A percentile compares a stretch with the other conserved stretches of the same genome.
Evolutionary conservation across 345 rosid genomes (phyloP).

Genomic region (Eucalyptus regnans): DNA sequence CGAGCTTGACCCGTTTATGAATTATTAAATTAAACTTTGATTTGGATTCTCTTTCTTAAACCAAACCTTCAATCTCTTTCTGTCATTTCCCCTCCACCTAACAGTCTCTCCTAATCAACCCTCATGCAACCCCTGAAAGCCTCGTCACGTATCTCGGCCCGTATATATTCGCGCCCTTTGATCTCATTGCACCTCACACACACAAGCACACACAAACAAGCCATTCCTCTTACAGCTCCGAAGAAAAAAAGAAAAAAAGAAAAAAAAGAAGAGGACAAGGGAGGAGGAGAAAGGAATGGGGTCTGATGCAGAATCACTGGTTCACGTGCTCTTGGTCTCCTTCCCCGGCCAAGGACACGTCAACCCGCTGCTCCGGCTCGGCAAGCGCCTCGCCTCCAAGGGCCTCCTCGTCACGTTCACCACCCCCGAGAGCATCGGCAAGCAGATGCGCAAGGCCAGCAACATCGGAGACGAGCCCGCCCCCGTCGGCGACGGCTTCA

Average conservation of each 20-base stretch:
- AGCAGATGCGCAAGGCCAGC: constrained; percentile 37
- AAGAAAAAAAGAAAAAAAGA: not conserved
- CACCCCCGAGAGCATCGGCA: constrained; percentile 33
- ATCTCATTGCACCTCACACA: not conserved
- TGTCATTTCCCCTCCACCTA: not conserved
- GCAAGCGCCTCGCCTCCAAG: constrained; percentile 65
- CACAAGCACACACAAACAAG: not conserved
- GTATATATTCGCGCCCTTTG: not conserved
- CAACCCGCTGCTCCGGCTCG: constrained; percentile 73
- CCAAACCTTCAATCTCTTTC: not conserved
- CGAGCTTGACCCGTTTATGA: not conserved
- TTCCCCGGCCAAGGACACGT: constrained; percentile 87
- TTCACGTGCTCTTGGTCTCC: constrained; percentile 64
- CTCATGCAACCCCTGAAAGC: not conserved
- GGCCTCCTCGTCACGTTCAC: constrained; percentile 70
- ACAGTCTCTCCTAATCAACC: not conserved
- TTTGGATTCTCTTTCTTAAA: not conserved
- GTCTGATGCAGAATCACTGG: constrained; percentile 6
- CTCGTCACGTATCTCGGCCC: not conserved
- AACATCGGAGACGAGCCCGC: constrained; percentile 22
- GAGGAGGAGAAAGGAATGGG: constrained; percentile 10
- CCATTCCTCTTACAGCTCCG: not conserved
- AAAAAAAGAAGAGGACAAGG: not conserved
- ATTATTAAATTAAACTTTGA: not conserved
- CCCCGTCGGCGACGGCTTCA: constrained; percentile 51